Conservation (phyloP, 1,284 basidiomycete genomes). For the Lentinula novae-zelandiae region DNA sequence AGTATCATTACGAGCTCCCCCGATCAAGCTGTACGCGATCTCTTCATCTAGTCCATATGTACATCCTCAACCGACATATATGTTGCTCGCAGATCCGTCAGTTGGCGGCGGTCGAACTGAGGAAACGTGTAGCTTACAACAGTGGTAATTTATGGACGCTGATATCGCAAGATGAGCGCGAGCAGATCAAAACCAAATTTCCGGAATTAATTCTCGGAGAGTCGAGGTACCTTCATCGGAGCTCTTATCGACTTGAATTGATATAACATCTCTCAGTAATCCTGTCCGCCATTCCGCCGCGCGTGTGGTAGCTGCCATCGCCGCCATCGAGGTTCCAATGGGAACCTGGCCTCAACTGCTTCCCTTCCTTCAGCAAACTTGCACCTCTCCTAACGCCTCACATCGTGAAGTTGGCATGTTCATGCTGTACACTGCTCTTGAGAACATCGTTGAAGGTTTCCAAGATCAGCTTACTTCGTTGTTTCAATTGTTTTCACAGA, state of each 20-base stretch:
- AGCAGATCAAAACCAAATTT: constrained; percentile 84
- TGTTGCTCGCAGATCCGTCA: constrained; percentile 74
- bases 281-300: constrained; percentile 89
- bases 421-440: constrained; percentile 90
- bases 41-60: constrained; percentile 12
- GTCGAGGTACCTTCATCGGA: constrained; percentile 47
- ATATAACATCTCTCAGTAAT: constrained; percentile 44
- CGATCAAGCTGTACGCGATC: constrained; percentile 58
- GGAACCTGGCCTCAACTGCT: constrained; percentile 88
- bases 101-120: constrained; percentile 96
- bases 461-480: constrained; percentile 76
- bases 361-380: constrained; percentile 84
- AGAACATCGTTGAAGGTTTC: constrained; percentile 89
- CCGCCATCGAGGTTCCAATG: constrained; percentile 81
- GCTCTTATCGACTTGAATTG: constrained; percentile 12
- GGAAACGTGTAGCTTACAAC: constrained; percentile 86
- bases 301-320: constrained; percentile 92
- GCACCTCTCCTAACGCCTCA: constrained; percentile 61
- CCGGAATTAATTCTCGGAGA: constrained; percentile 81
- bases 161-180: constrained; percentile 67
- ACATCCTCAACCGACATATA: constrained; percentile 1
- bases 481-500: constrained; percentile 78
- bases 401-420: constrained; percentile 92
- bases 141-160: constrained; percentile 85
- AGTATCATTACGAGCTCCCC: constrained; percentile 85